These are phyloP conservation scores for Sinapis alba DNA, from an alignment of 441 rosid species.

Conservation along the genomic window DNA sequence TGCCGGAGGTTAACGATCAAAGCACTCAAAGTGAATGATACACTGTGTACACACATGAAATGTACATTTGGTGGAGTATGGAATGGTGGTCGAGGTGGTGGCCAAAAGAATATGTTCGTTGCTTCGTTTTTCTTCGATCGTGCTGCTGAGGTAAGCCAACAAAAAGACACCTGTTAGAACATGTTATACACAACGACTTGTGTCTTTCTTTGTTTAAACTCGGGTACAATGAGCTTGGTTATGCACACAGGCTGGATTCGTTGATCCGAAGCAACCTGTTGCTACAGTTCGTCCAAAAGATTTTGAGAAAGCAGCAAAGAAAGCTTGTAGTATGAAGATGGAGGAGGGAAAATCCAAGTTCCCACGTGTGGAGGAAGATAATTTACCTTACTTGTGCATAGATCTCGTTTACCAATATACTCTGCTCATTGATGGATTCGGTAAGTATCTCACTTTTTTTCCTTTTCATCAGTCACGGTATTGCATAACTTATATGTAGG, in stretches of 20 bases:
- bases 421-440: constrained; percentile 83
- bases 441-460: constrained; percentile 43
- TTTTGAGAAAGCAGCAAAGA: constrained; percentile 76
- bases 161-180: not conserved
- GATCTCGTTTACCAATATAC: constrained; percentile 86
- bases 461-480: not conserved
- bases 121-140: constrained; percentile 94
- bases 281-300: constrained; percentile 71
- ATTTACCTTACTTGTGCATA: constrained; percentile 83
- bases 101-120: constrained; percentile 80
- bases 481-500: not conserved
- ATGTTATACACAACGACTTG: constrained; percentile 2
- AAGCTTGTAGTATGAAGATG: constrained; percentile 76
- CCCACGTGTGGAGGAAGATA: constrained; percentile 47
- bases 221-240: not conserved
- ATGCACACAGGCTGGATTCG: constrained; percentile 66
- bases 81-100: constrained; percentile 98
- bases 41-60: constrained; percentile 76
- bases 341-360: constrained; percentile 59
- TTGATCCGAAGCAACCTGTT: constrained; percentile 58
- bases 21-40: constrained; percentile 79
- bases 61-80: constrained; percentile 93
- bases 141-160: constrained; percentile 78
- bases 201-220: not conserved
- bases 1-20: constrained; percentile 63